phyloP scores from a whole-genome alignment of 2,329 filamentous ascomycete species.

The Sclerotinia borealis region DNA sequence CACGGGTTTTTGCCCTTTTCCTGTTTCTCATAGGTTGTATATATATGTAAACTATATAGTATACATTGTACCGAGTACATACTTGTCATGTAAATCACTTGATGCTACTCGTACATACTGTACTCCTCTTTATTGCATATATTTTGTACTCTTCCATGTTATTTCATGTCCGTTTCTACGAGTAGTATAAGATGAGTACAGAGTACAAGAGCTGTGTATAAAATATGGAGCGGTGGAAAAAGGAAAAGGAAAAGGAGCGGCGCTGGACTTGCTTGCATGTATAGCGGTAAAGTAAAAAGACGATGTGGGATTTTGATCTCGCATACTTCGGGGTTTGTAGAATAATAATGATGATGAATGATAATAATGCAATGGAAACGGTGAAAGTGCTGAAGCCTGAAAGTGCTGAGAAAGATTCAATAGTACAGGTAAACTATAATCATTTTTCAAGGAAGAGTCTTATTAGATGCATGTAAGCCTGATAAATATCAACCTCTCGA shows the following conservation, averaged over 20 bases:
- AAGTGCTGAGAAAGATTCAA: slow-evolving; percentile 10
- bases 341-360: neutral
- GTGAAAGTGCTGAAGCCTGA: neutral
- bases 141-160: too few relatives aligned
- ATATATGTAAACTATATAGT: neutral
- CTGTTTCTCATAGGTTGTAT: neutral
- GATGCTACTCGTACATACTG: slow-evolving; percentile 1
- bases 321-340: neutral
- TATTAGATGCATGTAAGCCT: slow-evolving; percentile 5
- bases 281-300: neutral
- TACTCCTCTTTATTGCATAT: neutral
- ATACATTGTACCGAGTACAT: neutral
- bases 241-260: neutral
- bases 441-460: slow-evolving; percentile 9
- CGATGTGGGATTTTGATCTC: neutral
- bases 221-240: too few relatives aligned
- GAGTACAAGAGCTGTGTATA: neutral
- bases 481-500: neutral
- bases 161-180: neutral
- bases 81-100: neutral
- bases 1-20: neutral
- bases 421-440: neutral
- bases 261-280: too few relatives aligned
- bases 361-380: neutral
- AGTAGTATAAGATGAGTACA: too few relatives aligned